These are phyloP conservation scores for Rusavskia elegans DNA, from an alignment of 495 filamentous ascomycete genomes.

Conservation along the genomic window DNA sequence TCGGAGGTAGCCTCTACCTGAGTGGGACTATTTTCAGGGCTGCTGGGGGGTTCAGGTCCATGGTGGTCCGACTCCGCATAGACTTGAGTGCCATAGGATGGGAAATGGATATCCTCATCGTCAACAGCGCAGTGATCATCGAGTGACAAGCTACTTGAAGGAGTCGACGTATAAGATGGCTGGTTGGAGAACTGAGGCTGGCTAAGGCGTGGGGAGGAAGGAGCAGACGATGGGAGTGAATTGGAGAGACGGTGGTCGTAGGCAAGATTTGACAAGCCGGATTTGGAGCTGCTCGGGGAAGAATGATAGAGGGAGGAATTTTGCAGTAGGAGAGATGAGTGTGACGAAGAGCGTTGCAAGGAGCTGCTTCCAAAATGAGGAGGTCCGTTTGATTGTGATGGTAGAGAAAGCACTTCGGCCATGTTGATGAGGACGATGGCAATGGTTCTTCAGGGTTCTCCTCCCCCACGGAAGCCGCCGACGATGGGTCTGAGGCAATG, in stretches of 20 bases:
- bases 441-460: neutral
- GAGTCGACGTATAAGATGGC: slow-evolving; percentile 34
- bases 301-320: slow-evolving; percentile 19
- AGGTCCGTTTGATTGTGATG: slow-evolving; percentile 19
- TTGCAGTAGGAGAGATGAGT: slow-evolving; percentile 27
- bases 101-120: slow-evolving; percentile 39
- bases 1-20: slow-evolving; percentile 12
- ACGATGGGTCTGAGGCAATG: slow-evolving; percentile 2
- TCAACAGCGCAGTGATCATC: slow-evolving; percentile 34
- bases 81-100: slow-evolving; percentile 36
- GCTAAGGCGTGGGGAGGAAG: slow-evolving; percentile 21
- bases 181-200: slow-evolving; percentile 18
- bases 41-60: slow-evolving; percentile 27
- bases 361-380: slow-evolving; percentile 25
- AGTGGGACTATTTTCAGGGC: slow-evolving; percentile 15
- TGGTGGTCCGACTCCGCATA: slow-evolving; percentile 5
- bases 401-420: slow-evolving; percentile 27
- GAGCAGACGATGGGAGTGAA: slow-evolving; percentile 22
- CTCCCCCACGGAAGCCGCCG: slow-evolving; percentile 4
- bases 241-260: slow-evolving; percentile 23
- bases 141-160: slow-evolving; percentile 48
- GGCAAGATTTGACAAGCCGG: slow-evolving; percentile 17
- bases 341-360: slow-evolving; percentile 25
- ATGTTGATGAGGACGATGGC: slow-evolving; percentile 14
- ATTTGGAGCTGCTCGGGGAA: slow-evolving; percentile 17